Conservation (phyloP, 2,329 filamentous ascomycete genomes). For the Verruconis gallopava region DNA sequence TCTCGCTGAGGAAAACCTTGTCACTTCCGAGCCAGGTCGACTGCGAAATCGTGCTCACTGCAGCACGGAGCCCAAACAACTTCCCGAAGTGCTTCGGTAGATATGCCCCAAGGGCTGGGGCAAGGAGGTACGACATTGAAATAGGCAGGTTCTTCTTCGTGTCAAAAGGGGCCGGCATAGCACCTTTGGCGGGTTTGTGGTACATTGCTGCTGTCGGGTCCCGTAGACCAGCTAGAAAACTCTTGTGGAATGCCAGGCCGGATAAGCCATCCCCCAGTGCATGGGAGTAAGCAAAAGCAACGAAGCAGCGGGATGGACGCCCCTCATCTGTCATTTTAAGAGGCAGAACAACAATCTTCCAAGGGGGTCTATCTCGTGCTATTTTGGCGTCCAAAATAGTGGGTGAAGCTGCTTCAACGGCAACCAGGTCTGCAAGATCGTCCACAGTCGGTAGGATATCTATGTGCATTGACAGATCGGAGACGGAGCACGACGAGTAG, state of each 20-base stretch:
- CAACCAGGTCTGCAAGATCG: too few relatives aligned
- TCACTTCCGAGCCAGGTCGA: not conserved
- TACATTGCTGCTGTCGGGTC: too few relatives aligned
- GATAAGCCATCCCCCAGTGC: not conserved
- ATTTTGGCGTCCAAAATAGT: too few relatives aligned
- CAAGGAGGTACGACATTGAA: not conserved
- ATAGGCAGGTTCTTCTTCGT: not conserved
- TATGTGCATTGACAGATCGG: not conserved
- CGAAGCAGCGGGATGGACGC: not conserved
- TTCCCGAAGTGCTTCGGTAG: not conserved
- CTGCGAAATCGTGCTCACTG: not conserved
- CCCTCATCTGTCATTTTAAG: too few relatives aligned
- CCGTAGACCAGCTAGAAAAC: too few relatives aligned
- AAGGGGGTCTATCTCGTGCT: not conserved
- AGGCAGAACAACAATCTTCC: not conserved
- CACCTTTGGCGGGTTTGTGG: too few relatives aligned
- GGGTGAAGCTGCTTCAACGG: too few relatives aligned
- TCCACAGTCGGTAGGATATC: not conserved
- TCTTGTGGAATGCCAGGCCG: not conserved
- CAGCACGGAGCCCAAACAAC: not conserved
- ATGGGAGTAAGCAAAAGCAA: not conserved
- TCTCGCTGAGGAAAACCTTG: not conserved
- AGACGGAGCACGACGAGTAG: not conserved
- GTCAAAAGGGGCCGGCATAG: conserved; percentile 1
- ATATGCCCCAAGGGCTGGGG: not conserved